Conservation (phyloP, 768 basidiomycete genomes). For the Lyophyllum semitale region DNA sequence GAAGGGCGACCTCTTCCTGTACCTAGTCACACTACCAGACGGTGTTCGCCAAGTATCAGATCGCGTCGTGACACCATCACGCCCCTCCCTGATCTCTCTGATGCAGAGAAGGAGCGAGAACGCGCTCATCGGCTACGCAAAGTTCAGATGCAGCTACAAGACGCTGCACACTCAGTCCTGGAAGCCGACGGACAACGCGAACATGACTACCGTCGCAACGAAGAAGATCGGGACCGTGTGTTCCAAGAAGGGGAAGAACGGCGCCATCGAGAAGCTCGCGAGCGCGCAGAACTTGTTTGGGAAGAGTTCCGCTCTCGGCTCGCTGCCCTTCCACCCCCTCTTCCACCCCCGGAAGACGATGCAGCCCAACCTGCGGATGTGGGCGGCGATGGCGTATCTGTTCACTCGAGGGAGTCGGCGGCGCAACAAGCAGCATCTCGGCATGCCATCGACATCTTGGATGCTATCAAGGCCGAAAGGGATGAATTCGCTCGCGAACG, state of each 20-base stretch:
- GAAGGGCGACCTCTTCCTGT: constrained; percentile 15
- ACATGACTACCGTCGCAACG: no score
- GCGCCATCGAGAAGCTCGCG: no score
- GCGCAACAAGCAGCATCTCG: constrained; percentile 55
- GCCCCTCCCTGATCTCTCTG: no score
- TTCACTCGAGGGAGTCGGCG: no score
- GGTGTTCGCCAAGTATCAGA: constrained; percentile 4
- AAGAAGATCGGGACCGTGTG: no score
- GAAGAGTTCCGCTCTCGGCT: constrained; percentile 40
- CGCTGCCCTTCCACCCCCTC: constrained; percentile 30
- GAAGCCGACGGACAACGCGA: no score
- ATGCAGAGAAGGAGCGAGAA: no score
- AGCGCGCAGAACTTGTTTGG: constrained; percentile 52
- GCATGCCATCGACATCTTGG: constrained; percentile 58
- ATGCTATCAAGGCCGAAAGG: constrained; percentile 58
- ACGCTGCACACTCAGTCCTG: no score
- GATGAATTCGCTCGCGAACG: constrained; percentile 59
- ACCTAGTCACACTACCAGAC: not conserved
- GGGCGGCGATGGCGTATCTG: constrained; percentile 38
- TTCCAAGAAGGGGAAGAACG: no score
- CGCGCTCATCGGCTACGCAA: no score
- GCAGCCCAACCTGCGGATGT: constrained; percentile 17
- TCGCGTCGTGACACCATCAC: constrained; percentile 33
- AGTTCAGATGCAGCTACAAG: no score
- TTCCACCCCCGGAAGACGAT: constrained; percentile 16